Percentiles rank a stretch among this genome's conserved stretches.
Evolutionary conservation across 352 stramenopile genomes (phyloP).

Genomic region (Phytophthora crassamura): DNA sequence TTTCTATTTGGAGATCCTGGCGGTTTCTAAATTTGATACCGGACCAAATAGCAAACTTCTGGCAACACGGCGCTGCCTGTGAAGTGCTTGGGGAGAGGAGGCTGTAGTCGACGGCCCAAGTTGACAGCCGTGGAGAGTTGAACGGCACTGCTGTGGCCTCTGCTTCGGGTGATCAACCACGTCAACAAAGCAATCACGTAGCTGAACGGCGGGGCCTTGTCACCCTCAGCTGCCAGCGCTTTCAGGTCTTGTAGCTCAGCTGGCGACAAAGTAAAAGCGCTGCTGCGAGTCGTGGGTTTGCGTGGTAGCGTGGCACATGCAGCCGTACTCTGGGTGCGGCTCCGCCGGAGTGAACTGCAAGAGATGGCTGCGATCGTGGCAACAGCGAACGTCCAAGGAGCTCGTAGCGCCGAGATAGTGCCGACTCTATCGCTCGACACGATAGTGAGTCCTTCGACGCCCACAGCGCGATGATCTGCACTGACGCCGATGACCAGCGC

Average conservation of each 20-base stretch:
- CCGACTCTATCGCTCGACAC: conserved; percentile 5
- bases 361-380: background rate
- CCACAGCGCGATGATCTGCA: conserved; percentile 12
- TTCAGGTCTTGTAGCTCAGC: conserved; percentile 8
- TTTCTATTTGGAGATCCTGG: too few species aligned
- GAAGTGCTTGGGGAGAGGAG: conserved; percentile 3
- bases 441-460: conserved; percentile 7
- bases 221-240: background rate
- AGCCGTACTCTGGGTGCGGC: conserved; percentile 10
- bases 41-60: too few species aligned
- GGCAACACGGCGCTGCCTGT: conserved; percentile 12
- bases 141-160: conserved; percentile 6
- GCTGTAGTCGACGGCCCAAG: conserved; percentile 7
- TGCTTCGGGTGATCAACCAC: conserved; percentile 14
- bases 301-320: conserved; percentile 2
- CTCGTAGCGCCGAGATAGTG: background rate
- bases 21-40: too few species aligned
- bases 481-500: conserved; percentile 12
- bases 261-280: conserved; percentile 4
- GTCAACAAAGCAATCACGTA: conserved; percentile 13
- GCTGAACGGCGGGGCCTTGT: conserved; percentile 4
- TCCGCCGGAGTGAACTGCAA: background rate
- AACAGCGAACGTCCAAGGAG: background rate
- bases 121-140: conserved; percentile 19
- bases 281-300: background rate